Base-by-base conservation (phyloP, 73 alveolate species). In the Effrenium voratum region DNA sequence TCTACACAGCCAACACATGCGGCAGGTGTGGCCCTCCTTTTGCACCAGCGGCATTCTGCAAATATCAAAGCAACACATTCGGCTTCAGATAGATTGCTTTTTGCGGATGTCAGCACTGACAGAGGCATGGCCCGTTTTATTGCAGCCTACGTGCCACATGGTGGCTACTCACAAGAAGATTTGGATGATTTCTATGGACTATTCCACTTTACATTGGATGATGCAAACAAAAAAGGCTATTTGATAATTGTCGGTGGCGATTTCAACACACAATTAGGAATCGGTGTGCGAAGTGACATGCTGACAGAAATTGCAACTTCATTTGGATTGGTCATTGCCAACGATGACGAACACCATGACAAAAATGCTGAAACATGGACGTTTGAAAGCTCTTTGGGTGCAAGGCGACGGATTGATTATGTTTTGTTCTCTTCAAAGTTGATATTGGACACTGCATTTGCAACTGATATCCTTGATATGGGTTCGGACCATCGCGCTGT, bases 401-500 rank as follows among this genome's bases (percentile, higher is more conserved):
- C 44, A 8, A 2, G 44, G 46, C 68, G 90, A 2, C 90, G 68
- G 28, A 28, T 79, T 24, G 90, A 79, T n/a, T 44, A 43, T 45
- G 57, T 79, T 24, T 34, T 79, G 8, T 45, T 41, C 46, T 43
- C 68, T n/a, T 19, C 44, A 19, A 10, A 8, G 13, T 45, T 45
- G 43, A 1, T 8, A 50, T 16, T 36, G 19, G 8, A 10, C 15
- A 10, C 24, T 38, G 86, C 36, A 19, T 38, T 34, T 6, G 60
- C 86, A 40, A 75, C 86, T 2, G 86, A 38, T 40, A 3, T 43
- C 38, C 36, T 75, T 19, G 86, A 75, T 43, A n/a, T 75, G 59
- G 86, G 90, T 24, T 79, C 66, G 2, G 90, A 79, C 52, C 90
- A 79, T 79, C 90, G 90, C 15, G 90, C 90, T 38, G 68, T 45